Evolutionary conservation across 1,139 yeast species (phyloP).

Genomic region (Saccharomyces hybrid): DNA sequence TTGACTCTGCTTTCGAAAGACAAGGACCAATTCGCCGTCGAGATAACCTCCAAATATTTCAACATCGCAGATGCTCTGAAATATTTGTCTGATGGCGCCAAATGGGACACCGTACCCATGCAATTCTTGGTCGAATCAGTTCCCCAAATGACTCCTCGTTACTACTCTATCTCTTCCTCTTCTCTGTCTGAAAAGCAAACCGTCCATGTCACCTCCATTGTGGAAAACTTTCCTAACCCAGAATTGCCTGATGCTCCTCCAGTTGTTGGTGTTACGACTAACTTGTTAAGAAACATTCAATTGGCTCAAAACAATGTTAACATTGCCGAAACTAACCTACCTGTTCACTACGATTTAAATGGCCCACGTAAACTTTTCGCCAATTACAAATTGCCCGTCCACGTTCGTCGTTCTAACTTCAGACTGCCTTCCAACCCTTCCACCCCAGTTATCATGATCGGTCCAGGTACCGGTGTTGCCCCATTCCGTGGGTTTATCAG

Average conservation of each 20-base stretch:
- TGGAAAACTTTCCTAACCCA: constrained; percentile 52
- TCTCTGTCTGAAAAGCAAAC: constrained; percentile 66
- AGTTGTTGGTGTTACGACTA: constrained; percentile 75
- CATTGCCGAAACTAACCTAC: constrained; percentile 28
- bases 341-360: constrained; percentile 56
- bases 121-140: constrained; percentile 74
- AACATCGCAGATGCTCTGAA: constrained; percentile 74
- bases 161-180: constrained; percentile 92
- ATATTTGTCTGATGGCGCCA: constrained; percentile 45
- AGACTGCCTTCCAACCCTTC: constrained; percentile 83
- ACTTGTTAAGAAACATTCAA: constrained; percentile 70
- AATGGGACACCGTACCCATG: constrained; percentile 78
- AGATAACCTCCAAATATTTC: constrained; percentile 51
- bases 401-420: constrained; percentile 90
- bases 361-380: constrained; percentile 72
- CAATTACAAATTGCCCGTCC: constrained; percentile 67
- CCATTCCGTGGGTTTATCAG: constrained; percentile 92
- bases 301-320: constrained; percentile 47
- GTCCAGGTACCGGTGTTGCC: constrained; percentile 98
- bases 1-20: constrained; percentile 54
- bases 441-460: constrained; percentile 83
- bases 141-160: constrained; percentile 84
- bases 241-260: constrained; percentile 14
- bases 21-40: constrained; percentile 58
- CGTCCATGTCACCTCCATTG: constrained; percentile 85